Conservation (phyloP, 805 yeast species). For the Candida gorgasii region DNA sequence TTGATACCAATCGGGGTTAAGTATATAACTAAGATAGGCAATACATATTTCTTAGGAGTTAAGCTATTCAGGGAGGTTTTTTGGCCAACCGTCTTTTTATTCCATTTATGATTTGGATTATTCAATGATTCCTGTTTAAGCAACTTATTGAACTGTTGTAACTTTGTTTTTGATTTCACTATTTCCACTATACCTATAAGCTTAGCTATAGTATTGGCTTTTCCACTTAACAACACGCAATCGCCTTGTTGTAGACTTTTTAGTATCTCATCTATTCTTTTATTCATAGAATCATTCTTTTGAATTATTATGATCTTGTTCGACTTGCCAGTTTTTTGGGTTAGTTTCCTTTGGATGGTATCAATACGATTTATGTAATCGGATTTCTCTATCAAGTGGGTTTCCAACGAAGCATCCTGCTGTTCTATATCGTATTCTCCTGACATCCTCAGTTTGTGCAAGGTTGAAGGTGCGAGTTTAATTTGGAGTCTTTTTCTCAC, state of each 20-base stretch:
- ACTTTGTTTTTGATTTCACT: slow-evolving; percentile 10
- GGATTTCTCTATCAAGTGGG: not conserved
- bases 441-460: too few relatives aligned
- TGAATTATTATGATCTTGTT: slow-evolving; percentile 5
- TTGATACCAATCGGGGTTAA: slow-evolving; percentile 46
- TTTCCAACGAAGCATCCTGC: not conserved
- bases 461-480: too few relatives aligned
- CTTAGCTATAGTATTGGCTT: slow-evolving; percentile 11
- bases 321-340: not conserved
- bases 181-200: slow-evolving; percentile 15
- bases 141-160: slow-evolving; percentile 15
- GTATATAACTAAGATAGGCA: slow-evolving; percentile 15
- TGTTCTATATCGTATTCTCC: not conserved
- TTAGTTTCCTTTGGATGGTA: not conserved
- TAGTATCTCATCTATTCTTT: slow-evolving; percentile 12
- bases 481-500: not conserved
- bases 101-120: slow-evolving; percentile 10
- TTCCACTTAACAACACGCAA: slow-evolving; percentile 11
- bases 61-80: not conserved
- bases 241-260: not conserved
- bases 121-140: slow-evolving; percentile 11
- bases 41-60: slow-evolving; percentile 5
- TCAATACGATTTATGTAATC: not conserved
- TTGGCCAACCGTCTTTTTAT: slow-evolving; percentile 2
- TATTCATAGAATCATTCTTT: slow-evolving; percentile 14